Conservation (phyloP, 495 filamentous ascomycete genomes). For the Xylaria venustula region DNA sequence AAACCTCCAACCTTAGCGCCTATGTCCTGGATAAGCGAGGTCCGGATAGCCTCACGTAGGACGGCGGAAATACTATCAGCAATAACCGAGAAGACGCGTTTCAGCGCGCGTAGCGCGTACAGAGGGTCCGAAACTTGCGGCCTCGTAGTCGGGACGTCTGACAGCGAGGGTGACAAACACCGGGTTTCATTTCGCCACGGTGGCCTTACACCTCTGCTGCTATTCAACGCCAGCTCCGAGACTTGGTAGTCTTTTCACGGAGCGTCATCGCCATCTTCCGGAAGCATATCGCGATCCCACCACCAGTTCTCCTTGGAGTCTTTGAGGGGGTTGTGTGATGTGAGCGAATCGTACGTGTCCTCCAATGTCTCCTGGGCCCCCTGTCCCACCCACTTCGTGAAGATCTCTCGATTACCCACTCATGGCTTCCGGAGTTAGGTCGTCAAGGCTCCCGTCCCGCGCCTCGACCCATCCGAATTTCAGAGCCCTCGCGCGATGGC, state of each 20-base stretch:
- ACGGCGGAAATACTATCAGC: too few species aligned
- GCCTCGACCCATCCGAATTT: neutral
- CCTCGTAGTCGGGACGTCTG: too few species aligned
- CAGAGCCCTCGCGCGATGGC: neutral
- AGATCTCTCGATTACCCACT: neutral
- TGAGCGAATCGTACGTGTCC: neutral
- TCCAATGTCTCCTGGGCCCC: neutral
- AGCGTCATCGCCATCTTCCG: neutral
- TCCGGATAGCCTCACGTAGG: too few species aligned
- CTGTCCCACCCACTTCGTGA: neutral
- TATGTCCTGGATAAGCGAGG: too few species aligned
- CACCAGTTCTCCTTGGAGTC: neutral
- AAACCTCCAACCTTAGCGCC: too few species aligned
- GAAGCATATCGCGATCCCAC: neutral
- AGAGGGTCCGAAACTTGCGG: too few species aligned
- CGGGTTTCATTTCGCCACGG: neutral
- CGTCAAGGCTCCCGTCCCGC: neutral
- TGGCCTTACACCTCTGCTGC: too few species aligned
- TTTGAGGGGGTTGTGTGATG: neutral
- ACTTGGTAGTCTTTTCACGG: too few species aligned
- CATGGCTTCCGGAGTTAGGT: neutral
- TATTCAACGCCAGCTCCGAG: too few species aligned
- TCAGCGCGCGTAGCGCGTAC: too few species aligned
- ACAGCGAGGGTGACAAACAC: neutral
- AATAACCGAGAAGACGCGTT: too few species aligned